Evolutionary conservation across 768 basidiomycete species (phyloP).

Genomic region (Rhodosporidiobolus odoratus): DNA sequence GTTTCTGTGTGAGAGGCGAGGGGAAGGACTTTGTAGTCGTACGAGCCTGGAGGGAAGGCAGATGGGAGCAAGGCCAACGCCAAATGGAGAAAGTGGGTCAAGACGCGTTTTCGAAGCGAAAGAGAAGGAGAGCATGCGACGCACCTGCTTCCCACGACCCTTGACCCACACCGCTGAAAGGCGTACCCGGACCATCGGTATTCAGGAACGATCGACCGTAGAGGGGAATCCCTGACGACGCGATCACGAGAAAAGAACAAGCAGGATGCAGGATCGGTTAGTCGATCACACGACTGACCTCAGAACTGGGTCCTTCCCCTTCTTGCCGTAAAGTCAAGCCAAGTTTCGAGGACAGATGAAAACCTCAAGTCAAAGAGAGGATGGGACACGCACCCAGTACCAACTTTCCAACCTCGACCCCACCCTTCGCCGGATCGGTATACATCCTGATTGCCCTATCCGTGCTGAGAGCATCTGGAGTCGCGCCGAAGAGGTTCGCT

Average conservation of each 20-base stretch:
- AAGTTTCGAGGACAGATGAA: background rate
- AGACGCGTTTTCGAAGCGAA: background rate
- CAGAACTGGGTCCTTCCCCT: no score
- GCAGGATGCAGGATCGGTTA: background rate
- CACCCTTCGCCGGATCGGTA: slow-evolving; percentile 50
- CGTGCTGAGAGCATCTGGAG: slow-evolving; percentile 52
- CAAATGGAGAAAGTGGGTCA: background rate
- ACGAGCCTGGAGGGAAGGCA: slow-evolving; percentile 49
- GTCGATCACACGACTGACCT: no score
- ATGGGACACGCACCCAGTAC: slow-evolving; percentile 56
- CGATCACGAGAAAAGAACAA: background rate
- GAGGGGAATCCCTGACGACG: slow-evolving; percentile 62
- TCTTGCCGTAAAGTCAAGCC: no score
- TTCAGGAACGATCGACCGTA: slow-evolving; percentile 88
- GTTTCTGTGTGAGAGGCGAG: slow-evolving; percentile 63
- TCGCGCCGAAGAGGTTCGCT: slow-evolving; percentile 68
- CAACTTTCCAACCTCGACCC: slow-evolving; percentile 71
- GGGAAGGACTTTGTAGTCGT: slow-evolving; percentile 88
- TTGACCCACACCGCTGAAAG: slow-evolving; percentile 74
- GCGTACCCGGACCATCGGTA: slow-evolving; percentile 71
- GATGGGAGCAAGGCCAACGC: background rate
- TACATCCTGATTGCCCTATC: slow-evolving; percentile 62
- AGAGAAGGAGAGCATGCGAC: slow-evolving; percentile 23
- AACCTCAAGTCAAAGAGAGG: background rate
- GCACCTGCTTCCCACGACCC: slow-evolving; percentile 74